A percentile compares a stretch with the other conserved stretches of the same genome.
Evolutionary conservation across 495 filamentous ascomycete species (phyloP).

Genomic region (Daldinia decipiens): DNA sequence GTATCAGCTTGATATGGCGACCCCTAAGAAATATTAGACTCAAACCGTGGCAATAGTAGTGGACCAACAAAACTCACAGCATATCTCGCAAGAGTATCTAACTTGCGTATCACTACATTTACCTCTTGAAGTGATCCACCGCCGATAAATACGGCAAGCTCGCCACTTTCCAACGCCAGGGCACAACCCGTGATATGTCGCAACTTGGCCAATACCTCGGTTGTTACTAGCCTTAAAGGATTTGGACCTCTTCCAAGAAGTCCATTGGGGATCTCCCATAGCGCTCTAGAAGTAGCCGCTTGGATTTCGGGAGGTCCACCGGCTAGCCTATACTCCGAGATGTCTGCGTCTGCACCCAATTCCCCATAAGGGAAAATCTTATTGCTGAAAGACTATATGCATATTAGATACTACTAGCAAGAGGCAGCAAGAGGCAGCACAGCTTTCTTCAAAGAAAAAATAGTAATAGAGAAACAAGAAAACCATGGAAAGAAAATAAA

Average conservation of each 20-base stretch:
- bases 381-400: slow-evolving; percentile 9
- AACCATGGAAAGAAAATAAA: neutral
- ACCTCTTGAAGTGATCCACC: slow-evolving; percentile 27
- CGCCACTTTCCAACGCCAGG: slow-evolving; percentile 38
- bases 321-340: slow-evolving; percentile 1
- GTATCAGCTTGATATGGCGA: neutral
- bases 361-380: slow-evolving; percentile 1
- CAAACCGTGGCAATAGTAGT: neutral
- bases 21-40: slow-evolving; percentile 11
- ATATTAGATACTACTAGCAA: slow-evolving; percentile 4
- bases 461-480: neutral
- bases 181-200: slow-evolving; percentile 40
- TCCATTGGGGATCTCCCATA: slow-evolving; percentile 34
- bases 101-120: slow-evolving; percentile 45
- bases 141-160: slow-evolving; percentile 51
- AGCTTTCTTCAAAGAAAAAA: neutral
- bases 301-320: slow-evolving; percentile 31
- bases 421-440: neutral
- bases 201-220: slow-evolving; percentile 36
- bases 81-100: slow-evolving; percentile 50
- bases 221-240: slow-evolving; percentile 32
- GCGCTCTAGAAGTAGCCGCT: neutral
- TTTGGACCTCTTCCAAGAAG: slow-evolving; percentile 11
- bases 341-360: neutral
- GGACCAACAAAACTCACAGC: slow-evolving; percentile 46